Conservation (phyloP, 208 protist species). For the Spongospora subterranea region DNA sequence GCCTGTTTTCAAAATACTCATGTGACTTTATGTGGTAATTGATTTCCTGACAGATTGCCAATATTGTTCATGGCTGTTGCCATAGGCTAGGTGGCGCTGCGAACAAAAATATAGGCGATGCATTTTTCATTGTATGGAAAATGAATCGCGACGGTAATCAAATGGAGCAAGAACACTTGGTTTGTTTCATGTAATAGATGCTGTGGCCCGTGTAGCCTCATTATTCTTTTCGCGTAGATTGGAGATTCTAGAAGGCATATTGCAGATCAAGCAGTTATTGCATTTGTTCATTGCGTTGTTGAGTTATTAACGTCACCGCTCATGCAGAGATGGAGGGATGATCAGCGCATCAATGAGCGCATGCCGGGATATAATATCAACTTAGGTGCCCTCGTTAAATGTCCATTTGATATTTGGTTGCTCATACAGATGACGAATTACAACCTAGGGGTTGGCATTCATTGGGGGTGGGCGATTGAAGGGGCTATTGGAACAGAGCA, state of each 20-base stretch:
- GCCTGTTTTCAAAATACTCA: not conserved
- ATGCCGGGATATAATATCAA: constrained; percentile 49
- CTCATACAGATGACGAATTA: no score
- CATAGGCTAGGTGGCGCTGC: constrained; percentile 9
- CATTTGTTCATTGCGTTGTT: constrained; percentile 51
- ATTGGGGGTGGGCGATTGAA: constrained; percentile 69
- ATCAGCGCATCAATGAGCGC: constrained; percentile 4
- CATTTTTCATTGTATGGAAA: constrained; percentile 54
- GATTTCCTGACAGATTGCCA: not conserved
- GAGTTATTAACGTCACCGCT: constrained; percentile 48
- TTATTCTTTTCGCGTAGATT: not conserved
- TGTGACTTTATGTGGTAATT: not conserved
- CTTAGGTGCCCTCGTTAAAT: constrained; percentile 5
- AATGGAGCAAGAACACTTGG: not conserved
- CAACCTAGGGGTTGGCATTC: constrained; percentile 61
- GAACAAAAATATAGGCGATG: constrained; percentile 49
- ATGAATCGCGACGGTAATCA: not conserved
- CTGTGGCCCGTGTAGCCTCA: not conserved
- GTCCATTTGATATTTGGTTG: not conserved
- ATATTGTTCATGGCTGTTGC: constrained; percentile 46
- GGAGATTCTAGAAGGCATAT: no score
- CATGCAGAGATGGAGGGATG: not conserved
- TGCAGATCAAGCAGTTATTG: constrained; percentile 15
- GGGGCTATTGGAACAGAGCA: constrained; percentile 67
- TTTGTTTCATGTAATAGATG: not conserved